phyloP scores from a whole-genome alignment of 306 rosid genomes.

The Dalbergia cochinchinensis region DNA sequence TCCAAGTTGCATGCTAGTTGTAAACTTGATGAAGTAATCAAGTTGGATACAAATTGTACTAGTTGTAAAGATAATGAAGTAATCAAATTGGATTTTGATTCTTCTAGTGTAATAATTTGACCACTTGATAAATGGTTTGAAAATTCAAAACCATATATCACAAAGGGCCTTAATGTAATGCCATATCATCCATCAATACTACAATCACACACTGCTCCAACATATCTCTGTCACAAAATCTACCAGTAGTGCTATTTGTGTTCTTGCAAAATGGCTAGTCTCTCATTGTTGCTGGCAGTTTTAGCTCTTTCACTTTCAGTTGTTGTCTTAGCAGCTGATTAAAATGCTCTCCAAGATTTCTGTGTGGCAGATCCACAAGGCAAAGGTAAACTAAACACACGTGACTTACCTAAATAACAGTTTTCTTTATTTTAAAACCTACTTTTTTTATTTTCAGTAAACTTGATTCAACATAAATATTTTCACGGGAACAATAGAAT shows the following conservation, averaged over 20 bases:
- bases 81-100: too few species aligned
- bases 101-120: too few species aligned
- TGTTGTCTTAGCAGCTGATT: conserved; percentile 35
- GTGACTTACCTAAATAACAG: not conserved
- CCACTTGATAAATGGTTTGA: too few species aligned
- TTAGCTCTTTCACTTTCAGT: conserved; percentile 47
- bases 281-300: conserved; percentile 30
- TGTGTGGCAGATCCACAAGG: conserved; percentile 50
- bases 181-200: conserved; percentile 26
- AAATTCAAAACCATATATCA: too few species aligned
- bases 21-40: too few species aligned
- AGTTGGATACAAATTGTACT: too few species aligned
- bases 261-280: conserved; percentile 49
- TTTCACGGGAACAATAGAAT: not conserved
- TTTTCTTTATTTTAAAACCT: not conserved
- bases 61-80: too few species aligned
- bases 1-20: too few species aligned
- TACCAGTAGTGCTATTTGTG: not conserved
- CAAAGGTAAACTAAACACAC: conserved; percentile 44
- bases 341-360: conserved; percentile 52
- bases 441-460: not conserved
- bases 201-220: not conserved
- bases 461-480: not conserved
- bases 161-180: conserved; percentile 8
- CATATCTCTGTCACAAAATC: not conserved